Conservation (phyloP, 192 early-diverging fungal genomes). For the Globomyces pollinis-pini region DNA sequence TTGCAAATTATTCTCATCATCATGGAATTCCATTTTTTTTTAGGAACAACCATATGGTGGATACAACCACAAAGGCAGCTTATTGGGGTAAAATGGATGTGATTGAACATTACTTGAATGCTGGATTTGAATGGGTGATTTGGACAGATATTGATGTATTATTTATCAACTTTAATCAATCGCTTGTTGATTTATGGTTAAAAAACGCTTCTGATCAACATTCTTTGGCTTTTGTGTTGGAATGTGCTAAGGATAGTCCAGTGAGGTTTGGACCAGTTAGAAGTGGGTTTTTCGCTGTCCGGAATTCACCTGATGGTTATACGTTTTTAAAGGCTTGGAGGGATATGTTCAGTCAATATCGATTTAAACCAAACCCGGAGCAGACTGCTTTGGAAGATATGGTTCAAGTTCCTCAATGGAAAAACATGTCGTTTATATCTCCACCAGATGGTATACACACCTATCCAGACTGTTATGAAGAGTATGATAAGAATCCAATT, state of each 20-base stretch:
- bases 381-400: not conserved
- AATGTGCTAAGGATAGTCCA: not conserved
- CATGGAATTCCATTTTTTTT: not conserved
- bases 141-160: constrained; percentile 6
- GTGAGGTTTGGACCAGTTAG: not conserved
- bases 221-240: not conserved
- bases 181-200: not conserved
- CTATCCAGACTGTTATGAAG: not conserved
- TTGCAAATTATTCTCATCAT: not conserved
- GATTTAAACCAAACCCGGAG: not conserved
- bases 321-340: not conserved
- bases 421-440: not conserved
- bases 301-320: not conserved
- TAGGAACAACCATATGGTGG: constrained; percentile 3
- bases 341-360: not conserved
- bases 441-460: not conserved
- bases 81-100: constrained; percentile 12
- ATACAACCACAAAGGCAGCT: not conserved
- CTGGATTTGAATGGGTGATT: not conserved
- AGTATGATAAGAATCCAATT: not conserved
- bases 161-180: not conserved
- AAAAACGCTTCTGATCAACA: not conserved
- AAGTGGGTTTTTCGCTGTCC: constrained; percentile 1
- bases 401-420: not conserved
- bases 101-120: not conserved